phyloP scores from a whole-genome alignment of 345 rosid species.

The Ricinus communis region DNA sequence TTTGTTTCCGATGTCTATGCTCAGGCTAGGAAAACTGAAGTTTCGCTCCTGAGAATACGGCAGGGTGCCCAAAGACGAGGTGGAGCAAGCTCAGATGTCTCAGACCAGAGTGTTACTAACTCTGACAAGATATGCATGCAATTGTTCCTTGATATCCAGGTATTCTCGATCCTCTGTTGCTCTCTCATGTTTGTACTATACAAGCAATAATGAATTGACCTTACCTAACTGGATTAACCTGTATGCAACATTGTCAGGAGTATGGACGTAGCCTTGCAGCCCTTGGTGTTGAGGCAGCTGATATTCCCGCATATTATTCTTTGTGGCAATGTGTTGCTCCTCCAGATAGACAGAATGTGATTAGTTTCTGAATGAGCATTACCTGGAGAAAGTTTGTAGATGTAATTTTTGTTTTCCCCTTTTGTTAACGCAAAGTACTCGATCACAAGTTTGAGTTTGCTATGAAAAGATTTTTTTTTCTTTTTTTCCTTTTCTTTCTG shows the following conservation, averaged over 20 bases:
- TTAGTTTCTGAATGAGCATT: constrained; percentile 35
- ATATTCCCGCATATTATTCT: constrained; percentile 62
- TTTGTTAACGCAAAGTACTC: background rate
- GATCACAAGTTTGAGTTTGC: background rate
- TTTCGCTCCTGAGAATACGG: constrained; percentile 84
- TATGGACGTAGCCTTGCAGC: constrained; percentile 72
- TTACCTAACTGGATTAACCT: background rate
- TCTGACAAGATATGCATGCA: constrained; percentile 95
- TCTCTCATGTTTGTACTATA: background rate
- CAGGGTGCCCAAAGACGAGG: constrained; percentile 89
- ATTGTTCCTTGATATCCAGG: constrained; percentile 96
- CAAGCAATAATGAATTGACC: background rate
- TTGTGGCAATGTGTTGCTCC: constrained; percentile 97
- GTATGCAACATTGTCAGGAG: constrained; percentile 48
- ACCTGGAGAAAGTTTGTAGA: constrained; percentile 8
- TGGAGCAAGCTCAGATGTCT: constrained; percentile 81
- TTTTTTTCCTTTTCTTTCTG: no score
- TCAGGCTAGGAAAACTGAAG: constrained; percentile 85
- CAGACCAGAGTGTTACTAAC: constrained; percentile 73
- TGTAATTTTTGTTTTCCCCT: background rate
- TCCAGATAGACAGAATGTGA: constrained; percentile 51
- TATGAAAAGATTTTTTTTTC: background rate
- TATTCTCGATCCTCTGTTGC: constrained; percentile 17
- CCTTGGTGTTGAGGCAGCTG: constrained; percentile 69
- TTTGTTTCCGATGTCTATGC: constrained; percentile 13